Base-by-base conservation (phyloP, 768 basidiomycete genomes). In the Ephemerocybe angulata region DNA sequence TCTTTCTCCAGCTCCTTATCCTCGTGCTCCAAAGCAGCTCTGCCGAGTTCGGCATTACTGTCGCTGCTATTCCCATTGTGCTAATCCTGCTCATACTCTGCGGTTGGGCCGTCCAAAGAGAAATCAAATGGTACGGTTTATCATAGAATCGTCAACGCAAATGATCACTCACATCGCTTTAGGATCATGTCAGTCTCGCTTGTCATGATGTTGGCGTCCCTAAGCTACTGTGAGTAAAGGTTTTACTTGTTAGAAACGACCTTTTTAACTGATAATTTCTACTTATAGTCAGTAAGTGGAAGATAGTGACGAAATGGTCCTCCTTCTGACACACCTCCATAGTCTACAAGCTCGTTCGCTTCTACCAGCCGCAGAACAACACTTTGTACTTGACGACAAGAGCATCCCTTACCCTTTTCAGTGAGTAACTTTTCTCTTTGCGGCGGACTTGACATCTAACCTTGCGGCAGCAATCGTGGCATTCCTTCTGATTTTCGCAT, bases 301-400 rank as follows among this genome's bases (percentile, higher is more conserved):
- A 6, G 5, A 4, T 15, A 0, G 17, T 21, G 37, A 12, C 28
- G 12, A 29, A 22, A 37, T 10, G 13, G 30, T 12, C 17, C 6
- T 15, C 44, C 13, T 41, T 28, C 27, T 57, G 37, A 60, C 28
- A 21, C 15, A 21, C 35, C 22, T 19, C n/a, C n/a, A 49, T 54
- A 91, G 87, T 93, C 48, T 93, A 87, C 68, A 93, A 93, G 64
- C 78, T 93, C n/a, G 82, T 86, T 56, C 84, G 91, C 21, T 89
- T 93, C 73, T 93, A 88, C 65, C 71, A 82, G 24, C 88, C 89
- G 3, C 57, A 63, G 3, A 83, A 87, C 6, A 59, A 68, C 43
- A 60, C 37, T 1, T 73, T 78, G 58, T 93, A 93, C 62, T 62
- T 68, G 22, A 83, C 88, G n/a, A 92, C 90, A 19, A 78, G 90